Base-by-base conservation (phyloP, 23 red algal species). In the Pyropia yezoensis region DNA sequence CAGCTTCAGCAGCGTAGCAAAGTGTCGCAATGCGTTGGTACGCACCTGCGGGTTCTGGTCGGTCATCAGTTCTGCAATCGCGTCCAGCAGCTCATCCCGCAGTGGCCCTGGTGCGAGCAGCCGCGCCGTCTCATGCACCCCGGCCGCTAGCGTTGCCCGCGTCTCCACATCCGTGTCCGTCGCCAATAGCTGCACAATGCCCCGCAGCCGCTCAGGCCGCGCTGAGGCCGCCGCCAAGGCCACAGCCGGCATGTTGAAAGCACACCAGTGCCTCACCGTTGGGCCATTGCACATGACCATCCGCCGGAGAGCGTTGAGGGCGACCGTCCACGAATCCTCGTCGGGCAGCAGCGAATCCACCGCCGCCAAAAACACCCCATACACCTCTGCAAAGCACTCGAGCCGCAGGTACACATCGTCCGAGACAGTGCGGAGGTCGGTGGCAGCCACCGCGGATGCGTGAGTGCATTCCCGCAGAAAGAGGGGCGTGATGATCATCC, bases 241-340 rank as follows among this genome's bases (percentile, higher is more conserved):
- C 0, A 90, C 86, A 15, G 86, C 86, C 30, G 86, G 86, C 7
- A 90, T 65, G 65, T 90, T 90, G 52, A 90, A 90, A 1, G 86
- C 86, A 71, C 86, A 90, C 86, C 86, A 90, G 54, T 90, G 86
- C 15, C 86, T 65, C 22, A 90, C 86, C 30, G 86, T 90, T 8
- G 86, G 86, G 45, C 86, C 86, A 75, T 90, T 90, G 63, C 86
- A 90, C 49, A 75, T 83, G 33, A 90, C 76, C 86, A 90, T 80
- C 13, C 86, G 67, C 45, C 86, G 70, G 59, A 90, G 49, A 7
- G 77, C 55, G 70, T 90, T 90, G n/a, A 90, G 58, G 23, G 86
- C 78, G 13, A 56, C 70, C 33, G 73, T 81, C 86, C 86, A 90
- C 20, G 67, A 66, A 14, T 90, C 86, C n/a, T 80, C 69, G 63